phyloP scores from a whole-genome alignment of 2,329 filamentous ascomycete species.

The Beauveria medogensis region DNA sequence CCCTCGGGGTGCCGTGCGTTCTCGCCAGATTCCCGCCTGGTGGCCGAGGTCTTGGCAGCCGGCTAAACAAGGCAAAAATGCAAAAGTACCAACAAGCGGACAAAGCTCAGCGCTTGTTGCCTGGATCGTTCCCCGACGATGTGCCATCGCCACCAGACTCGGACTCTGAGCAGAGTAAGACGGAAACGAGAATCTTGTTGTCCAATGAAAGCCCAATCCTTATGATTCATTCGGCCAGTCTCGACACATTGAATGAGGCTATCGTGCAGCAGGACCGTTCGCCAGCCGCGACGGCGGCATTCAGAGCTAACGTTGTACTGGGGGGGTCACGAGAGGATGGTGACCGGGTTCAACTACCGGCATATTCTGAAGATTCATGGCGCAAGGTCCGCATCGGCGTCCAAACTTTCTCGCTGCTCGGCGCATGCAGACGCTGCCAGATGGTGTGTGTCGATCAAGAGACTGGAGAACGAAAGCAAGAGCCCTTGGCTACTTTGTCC shows the following conservation, averaged over 20 bases:
- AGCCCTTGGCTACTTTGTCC: constrained; percentile 80
- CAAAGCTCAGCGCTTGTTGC: constrained; percentile 26
- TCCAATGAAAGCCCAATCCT: constrained; percentile 94
- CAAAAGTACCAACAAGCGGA: constrained; percentile 43
- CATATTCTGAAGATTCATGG: constrained; percentile 82
- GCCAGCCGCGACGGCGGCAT: constrained; percentile 63
- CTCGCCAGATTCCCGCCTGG: constrained; percentile 76
- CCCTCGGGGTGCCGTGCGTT: constrained; percentile 70
- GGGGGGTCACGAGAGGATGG: constrained; percentile 24
- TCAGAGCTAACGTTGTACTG: constrained; percentile 83
- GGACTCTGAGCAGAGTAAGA: constrained; percentile 35
- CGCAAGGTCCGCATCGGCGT: constrained; percentile 55
- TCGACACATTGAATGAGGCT: constrained; percentile 66
- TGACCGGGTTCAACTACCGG: constrained; percentile 31
- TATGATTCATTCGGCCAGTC: constrained; percentile 69
- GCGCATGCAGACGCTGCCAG: constrained; percentile 80
- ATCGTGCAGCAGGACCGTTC: constrained; percentile 58
- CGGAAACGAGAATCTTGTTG: constrained; percentile 56
- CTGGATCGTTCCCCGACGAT: constrained; percentile 43
- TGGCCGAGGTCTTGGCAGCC: constrained; percentile 47
- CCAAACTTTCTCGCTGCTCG: constrained; percentile 62
- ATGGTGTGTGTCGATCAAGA: constrained; percentile 94
- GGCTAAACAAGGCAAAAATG: constrained; percentile 65
- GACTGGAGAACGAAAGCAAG: constrained; percentile 67
- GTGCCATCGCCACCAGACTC: constrained; percentile 51